These are phyloP conservation scores for Ophiognomonia clavigignenti-juglandacearum DNA, from an alignment of 2,329 filamentous ascomycete species.

Conservation along the genomic window DNA sequence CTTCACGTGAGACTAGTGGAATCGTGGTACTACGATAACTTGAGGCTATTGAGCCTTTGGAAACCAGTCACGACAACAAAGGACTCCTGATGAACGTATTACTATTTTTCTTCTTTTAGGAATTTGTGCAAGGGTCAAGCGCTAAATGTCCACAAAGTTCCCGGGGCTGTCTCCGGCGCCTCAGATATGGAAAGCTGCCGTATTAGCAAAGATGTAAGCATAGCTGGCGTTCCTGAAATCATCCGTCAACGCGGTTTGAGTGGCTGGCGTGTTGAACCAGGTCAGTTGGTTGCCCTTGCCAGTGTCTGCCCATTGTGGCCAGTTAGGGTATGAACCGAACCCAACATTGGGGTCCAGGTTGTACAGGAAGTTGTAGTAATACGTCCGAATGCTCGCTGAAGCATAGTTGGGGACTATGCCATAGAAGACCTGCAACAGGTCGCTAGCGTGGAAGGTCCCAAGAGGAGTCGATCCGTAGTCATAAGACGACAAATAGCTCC, in stretches of 20 bases:
- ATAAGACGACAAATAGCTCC: slow-evolving; percentile 74
- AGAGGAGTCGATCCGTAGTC: slow-evolving; percentile 65
- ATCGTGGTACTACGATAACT: too few relatives aligned
- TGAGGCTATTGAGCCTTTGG: too few relatives aligned
- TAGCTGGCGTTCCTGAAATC: slow-evolving; percentile 30
- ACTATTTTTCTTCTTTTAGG: not conserved
- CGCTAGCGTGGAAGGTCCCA: slow-evolving; percentile 71
- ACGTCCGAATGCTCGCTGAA: slow-evolving; percentile 54
- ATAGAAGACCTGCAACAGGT: slow-evolving; percentile 65
- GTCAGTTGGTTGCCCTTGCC: slow-evolving; percentile 40
- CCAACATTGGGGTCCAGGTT: slow-evolving; percentile 64
- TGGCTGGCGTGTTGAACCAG: slow-evolving; percentile 33
- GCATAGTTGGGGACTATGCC: slow-evolving; percentile 60
- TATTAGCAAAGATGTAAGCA: slow-evolving; percentile 19
- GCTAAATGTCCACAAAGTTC: not conserved
- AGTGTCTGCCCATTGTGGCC: slow-evolving; percentile 36
- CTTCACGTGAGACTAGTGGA: too few relatives aligned
- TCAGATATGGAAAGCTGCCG: slow-evolving; percentile 12
- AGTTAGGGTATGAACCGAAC: slow-evolving; percentile 30
- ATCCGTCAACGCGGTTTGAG: slow-evolving; percentile 26
- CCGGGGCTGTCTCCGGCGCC: too few relatives aligned
- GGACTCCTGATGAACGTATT: too few relatives aligned
- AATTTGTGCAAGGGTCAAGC: too few relatives aligned
- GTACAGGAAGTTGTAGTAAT: slow-evolving; percentile 70
- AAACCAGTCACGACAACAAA: too few relatives aligned